These are phyloP conservation scores for Aspergillus eucalypticola DNA, from an alignment of 2,329 filamentous ascomycete genomes.

Conservation along the genomic window DNA sequence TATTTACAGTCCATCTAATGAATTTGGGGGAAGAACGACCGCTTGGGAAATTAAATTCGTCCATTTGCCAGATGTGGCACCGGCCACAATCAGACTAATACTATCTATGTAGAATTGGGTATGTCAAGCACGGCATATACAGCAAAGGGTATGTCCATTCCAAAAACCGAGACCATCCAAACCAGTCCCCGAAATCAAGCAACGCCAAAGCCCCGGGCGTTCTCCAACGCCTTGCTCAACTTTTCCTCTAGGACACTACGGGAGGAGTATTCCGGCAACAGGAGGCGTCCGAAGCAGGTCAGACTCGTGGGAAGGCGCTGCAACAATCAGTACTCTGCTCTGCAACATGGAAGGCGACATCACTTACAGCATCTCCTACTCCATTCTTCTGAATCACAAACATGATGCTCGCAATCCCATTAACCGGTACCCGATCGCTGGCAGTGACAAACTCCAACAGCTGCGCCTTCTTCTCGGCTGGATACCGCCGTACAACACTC, in stretches of 20 bases:
- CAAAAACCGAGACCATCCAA: neutral
- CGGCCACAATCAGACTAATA: neutral
- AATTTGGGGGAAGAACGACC: no score
- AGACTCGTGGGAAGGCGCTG: constrained; percentile 75
- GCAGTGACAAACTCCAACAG: constrained; percentile 94
- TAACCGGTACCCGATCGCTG: constrained; percentile 84
- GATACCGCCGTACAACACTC: constrained; percentile 69
- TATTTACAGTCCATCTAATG: neutral
- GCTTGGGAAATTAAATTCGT: neutral
- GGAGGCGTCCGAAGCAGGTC: constrained; percentile 87
- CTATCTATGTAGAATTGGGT: constrained; percentile 6
- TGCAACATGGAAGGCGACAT: no score
- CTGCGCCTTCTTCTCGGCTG: constrained; percentile 67
- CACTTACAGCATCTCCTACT: constrained; percentile 55
- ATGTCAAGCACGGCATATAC: constrained; percentile 19
- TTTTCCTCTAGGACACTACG: constrained; percentile 71
- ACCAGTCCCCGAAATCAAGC: constrained; percentile 49
- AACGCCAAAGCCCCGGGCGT: constrained; percentile 86
- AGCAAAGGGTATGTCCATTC: constrained; percentile 3
- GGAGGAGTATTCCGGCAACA: constrained; percentile 79
- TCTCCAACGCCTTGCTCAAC: constrained; percentile 81
- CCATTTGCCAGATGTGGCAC: neutral
- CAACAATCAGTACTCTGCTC: constrained; percentile 9
- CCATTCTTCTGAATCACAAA: constrained; percentile 83
- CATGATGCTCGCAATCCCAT: constrained; percentile 76